Percentiles rank a stretch among this genome's conserved stretches.
Evolutionary conservation across 352 stramenopile genomes (phyloP).

Genomic region (Globisporangium megalacanthum): DNA sequence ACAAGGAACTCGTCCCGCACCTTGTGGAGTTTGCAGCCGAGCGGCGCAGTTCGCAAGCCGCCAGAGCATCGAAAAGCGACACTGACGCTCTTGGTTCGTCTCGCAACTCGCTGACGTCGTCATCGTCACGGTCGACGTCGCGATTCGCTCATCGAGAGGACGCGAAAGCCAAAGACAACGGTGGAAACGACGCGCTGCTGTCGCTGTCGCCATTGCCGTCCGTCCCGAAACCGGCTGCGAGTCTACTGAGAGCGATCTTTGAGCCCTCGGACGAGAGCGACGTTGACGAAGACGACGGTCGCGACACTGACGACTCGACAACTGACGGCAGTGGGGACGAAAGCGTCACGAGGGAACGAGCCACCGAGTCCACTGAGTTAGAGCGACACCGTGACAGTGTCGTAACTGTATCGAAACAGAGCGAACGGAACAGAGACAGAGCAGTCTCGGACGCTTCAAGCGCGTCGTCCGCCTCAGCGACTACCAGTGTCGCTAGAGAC

Average conservation of each 20-base stretch:
- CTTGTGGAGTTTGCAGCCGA: constrained; percentile 56
- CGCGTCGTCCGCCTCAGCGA: constrained; percentile 6
- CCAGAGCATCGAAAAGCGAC: background rate
- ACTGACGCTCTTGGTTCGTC: background rate
- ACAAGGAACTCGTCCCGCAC: constrained; percentile 66
- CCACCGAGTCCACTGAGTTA: background rate
- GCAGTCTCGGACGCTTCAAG: constrained; percentile 8
- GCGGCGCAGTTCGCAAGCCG: constrained; percentile 11
- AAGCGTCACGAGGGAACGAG: constrained; percentile 5
- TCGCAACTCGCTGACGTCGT: background rate
- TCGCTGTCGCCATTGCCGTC: constrained; percentile 29
- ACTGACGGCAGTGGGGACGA: constrained; percentile 6
- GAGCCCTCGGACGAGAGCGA: constrained; percentile 64
- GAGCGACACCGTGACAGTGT: constrained; percentile 4
- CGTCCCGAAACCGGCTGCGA: constrained; percentile 33
- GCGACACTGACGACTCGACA: constrained; percentile 8
- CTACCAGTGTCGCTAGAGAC: background rate
- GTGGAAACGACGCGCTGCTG: constrained; percentile 8
- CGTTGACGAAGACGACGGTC: constrained; percentile 22
- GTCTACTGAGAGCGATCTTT: constrained; percentile 80
- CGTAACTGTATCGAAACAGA: background rate
- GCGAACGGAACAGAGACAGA: constrained; percentile 3
- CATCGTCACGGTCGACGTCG: background rate
- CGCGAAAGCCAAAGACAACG: background rate
- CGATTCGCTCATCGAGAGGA: background rate